These are phyloP conservation scores for Kwoniella botswanensis DNA, from an alignment of 768 basidiomycete species.

Conservation along the genomic window DNA sequence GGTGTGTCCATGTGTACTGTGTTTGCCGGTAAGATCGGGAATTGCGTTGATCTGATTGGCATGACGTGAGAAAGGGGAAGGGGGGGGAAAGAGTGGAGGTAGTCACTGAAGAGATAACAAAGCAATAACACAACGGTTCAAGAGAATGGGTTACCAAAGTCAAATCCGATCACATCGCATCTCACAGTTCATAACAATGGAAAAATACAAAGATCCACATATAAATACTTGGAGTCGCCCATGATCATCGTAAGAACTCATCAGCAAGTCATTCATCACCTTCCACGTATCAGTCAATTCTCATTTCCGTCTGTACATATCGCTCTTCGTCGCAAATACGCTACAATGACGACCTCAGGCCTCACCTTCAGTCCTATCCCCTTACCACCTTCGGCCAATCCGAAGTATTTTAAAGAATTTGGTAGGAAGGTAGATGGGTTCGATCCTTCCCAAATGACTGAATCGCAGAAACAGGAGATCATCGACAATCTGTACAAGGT, in stretches of 20 bases:
- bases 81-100: neutral
- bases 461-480: conserved; percentile 71
- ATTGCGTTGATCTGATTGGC: neutral
- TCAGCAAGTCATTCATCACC: no score
- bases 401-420: conserved; percentile 70
- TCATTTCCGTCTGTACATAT: neutral
- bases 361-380: conserved; percentile 64
- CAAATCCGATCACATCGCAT: neutral
- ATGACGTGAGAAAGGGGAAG: neutral
- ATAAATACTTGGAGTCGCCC: neutral
- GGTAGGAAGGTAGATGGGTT: conserved; percentile 78
- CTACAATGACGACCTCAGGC: conserved; percentile 10
- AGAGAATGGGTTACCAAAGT: neutral
- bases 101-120: neutral
- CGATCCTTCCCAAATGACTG: conserved; percentile 66
- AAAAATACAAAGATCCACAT: neutral
- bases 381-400: conserved; percentile 73
- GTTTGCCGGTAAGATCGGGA: neutral
- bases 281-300: neutral
- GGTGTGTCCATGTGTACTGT: neutral
- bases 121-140: neutral
- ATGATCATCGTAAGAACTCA: no score
- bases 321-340: neutral
- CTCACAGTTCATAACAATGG: neutral
- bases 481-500: conserved; percentile 79